Evolutionary conservation across 371 early-diverging fungal species (phyloP).

Genomic region (Syncephalastrum monosporum): DNA sequence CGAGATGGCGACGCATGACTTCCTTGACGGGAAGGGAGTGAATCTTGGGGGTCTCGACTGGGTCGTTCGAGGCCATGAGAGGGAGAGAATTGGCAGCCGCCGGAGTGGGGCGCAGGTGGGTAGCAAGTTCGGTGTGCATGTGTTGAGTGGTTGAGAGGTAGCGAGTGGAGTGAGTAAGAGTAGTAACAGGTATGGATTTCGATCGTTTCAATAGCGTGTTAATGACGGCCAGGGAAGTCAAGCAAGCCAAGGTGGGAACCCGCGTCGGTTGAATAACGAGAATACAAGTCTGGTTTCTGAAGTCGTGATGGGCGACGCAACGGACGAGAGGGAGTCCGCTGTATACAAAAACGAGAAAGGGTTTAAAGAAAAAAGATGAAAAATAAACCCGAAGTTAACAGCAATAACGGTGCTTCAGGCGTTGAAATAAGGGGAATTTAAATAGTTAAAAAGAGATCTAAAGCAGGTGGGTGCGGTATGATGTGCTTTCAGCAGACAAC

Average conservation of each 20-base stretch:
- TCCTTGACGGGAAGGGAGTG: constrained; percentile 30
- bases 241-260: constrained; percentile 69
- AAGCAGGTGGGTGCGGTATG: background rate
- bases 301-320: constrained; percentile 67
- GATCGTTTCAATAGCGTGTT: no score
- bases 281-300: constrained; percentile 63
- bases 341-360: constrained; percentile 28
- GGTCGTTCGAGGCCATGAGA: background rate
- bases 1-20: constrained; percentile 32
- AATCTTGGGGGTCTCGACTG: constrained; percentile 11
- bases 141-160: constrained; percentile 2
- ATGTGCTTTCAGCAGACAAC: constrained; percentile 1
- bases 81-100: constrained; percentile 11
- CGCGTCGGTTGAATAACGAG: constrained; percentile 63
- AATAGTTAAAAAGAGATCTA: constrained; percentile 4
- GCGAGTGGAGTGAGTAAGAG: constrained; percentile 6
- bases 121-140: constrained; percentile 37
- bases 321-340: constrained; percentile 53
- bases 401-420: constrained; percentile 11
- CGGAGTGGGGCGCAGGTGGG: constrained; percentile 2
- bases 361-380: constrained; percentile 6
- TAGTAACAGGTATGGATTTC: background rate
- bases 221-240: constrained; percentile 22
- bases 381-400: constrained; percentile 6
- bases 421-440: constrained; percentile 2